Evolutionary conservation across 371 early-diverging fungal species (phyloP).

Genomic region (Furculomyces boomerangus): DNA sequence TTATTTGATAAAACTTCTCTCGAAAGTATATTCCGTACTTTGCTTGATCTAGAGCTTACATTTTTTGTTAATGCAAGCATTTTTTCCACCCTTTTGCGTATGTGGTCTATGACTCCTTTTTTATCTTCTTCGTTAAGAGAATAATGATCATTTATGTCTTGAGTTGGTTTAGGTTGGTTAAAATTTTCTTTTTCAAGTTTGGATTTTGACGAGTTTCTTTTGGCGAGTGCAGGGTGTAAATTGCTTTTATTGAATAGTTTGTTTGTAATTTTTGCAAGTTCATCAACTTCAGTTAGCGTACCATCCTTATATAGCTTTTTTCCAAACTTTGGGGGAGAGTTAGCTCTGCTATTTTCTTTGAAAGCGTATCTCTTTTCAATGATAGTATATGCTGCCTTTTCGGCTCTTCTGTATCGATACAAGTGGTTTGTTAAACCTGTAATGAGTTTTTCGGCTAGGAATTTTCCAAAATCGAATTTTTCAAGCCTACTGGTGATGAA

Average conservation of each 20-base stretch:
- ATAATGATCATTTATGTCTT: constrained; percentile 22
- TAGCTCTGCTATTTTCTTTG: neutral
- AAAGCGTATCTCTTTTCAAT: neutral
- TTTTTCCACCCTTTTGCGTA: constrained; percentile 40
- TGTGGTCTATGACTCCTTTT: constrained; percentile 27
- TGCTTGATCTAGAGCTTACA: constrained; percentile 30
- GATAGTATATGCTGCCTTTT: neutral
- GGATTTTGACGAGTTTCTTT: constrained; percentile 31
- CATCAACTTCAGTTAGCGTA: constrained; percentile 21
- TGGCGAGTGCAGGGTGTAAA: neutral
- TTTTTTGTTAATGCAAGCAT: constrained; percentile 41
- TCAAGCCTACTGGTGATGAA: constrained; percentile 9
- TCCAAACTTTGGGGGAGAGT: neutral
- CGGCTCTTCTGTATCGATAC: constrained; percentile 35
- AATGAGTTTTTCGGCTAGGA: constrained; percentile 36
- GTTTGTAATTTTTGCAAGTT: constrained; percentile 29
- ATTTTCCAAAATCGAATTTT: constrained; percentile 31
- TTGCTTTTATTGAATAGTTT: constrained; percentile 13
- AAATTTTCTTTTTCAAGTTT: constrained; percentile 36
- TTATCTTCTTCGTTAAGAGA: neutral
- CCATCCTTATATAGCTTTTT: neutral
- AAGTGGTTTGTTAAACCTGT: constrained; percentile 51
- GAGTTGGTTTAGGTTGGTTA: constrained; percentile 16
- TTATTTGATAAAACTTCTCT: constrained; percentile 55
- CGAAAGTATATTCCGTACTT: constrained; percentile 36